Evolutionary conservation across 73 alveolate species (phyloP), one percentile per base, ranked within the genome.

Genomic region (Durusdinium trenchii): DNA sequence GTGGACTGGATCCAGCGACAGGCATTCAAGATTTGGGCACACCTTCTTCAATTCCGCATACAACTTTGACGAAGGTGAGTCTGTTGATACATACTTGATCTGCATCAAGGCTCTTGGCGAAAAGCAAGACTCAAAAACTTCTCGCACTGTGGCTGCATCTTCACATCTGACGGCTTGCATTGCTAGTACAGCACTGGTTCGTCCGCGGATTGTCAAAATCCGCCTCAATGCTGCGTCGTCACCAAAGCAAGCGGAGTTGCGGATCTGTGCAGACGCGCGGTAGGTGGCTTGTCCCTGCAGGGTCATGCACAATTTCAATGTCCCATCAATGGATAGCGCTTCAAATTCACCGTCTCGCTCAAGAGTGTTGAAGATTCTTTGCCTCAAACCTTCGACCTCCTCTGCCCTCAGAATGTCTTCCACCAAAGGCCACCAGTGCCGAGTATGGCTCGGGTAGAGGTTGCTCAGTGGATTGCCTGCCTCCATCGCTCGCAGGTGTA

Each of bases 1-100:
- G 47, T 86, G 95, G 46, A 84, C 69, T 0, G 94, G 94, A 38
- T 84, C 94, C 7, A 84, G 52, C 40, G 78, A 47, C 30, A 84
- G 6, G 36, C 94, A 84, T 18, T 10, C 43, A 30, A 83, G 42
- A 18, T 57, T 83, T 18, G 76, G 36, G 76, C 94, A 83, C 20
- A 51, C n/a, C 6, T 20, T 32, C 48, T 50, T 51, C 40, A 83
- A n/a, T 50, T 26, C 36, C 52, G 30, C 14, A 20, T 50, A 83
- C 45, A 83, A n/a, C 57, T 83, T 83, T 50, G 76, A 12, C 18
- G 94, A 83, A 16, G 94, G 94, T 16, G 47, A 38, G 47, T 83
- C 94, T 3, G 62, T 83, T 5, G 94, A n/a, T 32, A 83, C 32
- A 40, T 3, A 83, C 32, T 52, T 36, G 51, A 83, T 50, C 51